phyloP scores from a whole-genome alignment of 2,329 filamentous ascomycete species.

The Zasmidium citrigriseum region DNA sequence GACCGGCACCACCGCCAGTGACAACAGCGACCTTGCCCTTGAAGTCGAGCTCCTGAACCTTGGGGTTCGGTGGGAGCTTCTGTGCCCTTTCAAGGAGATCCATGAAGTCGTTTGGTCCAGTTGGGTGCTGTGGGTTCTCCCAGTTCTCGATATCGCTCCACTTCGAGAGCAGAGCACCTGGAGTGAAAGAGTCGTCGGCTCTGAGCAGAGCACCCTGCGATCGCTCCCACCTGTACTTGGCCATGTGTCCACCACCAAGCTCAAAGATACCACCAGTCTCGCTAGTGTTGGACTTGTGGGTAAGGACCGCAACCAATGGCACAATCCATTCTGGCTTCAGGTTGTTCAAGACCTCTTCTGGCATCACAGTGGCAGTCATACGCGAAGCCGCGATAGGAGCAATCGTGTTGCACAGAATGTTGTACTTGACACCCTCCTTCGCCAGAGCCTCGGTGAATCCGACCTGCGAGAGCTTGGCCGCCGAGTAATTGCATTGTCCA shows the following conservation, averaged over 20 bases:
- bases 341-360: constrained; percentile 82
- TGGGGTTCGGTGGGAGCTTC: constrained; percentile 71
- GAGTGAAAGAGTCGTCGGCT: constrained; percentile 83
- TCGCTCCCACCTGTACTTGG: constrained; percentile 95
- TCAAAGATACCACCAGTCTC: constrained; percentile 93
- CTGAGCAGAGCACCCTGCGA: constrained; percentile 85
- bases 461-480: constrained; percentile 91
- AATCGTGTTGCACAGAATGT: constrained; percentile 93
- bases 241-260: constrained; percentile 85
- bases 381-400: constrained; percentile 92
- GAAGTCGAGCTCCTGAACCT: constrained; percentile 76
- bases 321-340: constrained; percentile 95
- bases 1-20: constrained; percentile 85
- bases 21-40: constrained; percentile 82
- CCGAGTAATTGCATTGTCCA: constrained; percentile 95
- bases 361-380: constrained; percentile 95
- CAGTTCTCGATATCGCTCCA: constrained; percentile 90
- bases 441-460: constrained; percentile 97
- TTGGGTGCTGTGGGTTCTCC: constrained; percentile 78
- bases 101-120: constrained; percentile 85
- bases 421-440: constrained; percentile 97
- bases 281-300: constrained; percentile 77
- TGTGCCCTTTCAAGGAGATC: constrained; percentile 79
- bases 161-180: constrained; percentile 81
- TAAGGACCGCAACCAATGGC: constrained; percentile 83